Evolutionary conservation across 1,284 basidiomycete species (phyloP).

Genomic region (Pyrrhoderma lamaoense): DNA sequence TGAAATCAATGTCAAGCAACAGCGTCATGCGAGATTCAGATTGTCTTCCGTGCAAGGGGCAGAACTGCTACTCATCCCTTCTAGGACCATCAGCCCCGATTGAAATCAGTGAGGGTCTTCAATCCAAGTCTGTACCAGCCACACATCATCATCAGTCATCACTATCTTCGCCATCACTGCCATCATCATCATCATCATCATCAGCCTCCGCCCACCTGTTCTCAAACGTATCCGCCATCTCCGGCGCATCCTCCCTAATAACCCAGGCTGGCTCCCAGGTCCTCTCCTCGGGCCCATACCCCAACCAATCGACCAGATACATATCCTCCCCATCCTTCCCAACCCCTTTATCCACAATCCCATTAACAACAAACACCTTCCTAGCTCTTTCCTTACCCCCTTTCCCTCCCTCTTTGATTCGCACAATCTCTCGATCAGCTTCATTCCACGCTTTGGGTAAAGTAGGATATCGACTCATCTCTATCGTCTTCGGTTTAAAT

Average conservation of each 20-base stretch:
- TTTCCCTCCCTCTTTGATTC: slow-evolving; percentile 32
- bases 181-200: not conserved
- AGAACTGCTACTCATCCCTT: no score
- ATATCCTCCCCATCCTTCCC: slow-evolving; percentile 17
- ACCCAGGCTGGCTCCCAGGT: slow-evolving; percentile 54
- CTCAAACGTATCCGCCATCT: slow-evolving; percentile 33
- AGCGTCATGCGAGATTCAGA: no score
- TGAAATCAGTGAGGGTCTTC: no score
- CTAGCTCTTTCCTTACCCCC: slow-evolving; percentile 31
- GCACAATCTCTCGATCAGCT: slow-evolving; percentile 29
- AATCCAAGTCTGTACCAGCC: no score
- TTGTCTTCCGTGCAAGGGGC: no score
- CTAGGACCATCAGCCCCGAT: no score
- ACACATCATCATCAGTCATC: not conserved
- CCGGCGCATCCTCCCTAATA: slow-evolving; percentile 41
- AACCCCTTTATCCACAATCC: slow-evolving; percentile 33
- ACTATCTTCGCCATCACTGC: not conserved
- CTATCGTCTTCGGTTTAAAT: no score
- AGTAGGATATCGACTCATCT: no score
- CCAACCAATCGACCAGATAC: slow-evolving; percentile 48
- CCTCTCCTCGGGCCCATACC: slow-evolving; percentile 47
- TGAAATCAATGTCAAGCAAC: no score
- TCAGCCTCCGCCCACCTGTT: not conserved
- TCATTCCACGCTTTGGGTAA: slow-evolving; percentile 49
- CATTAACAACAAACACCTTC: slow-evolving; percentile 35